Conservation (phyloP, 1,139 yeast genomes). For the Trichomonascaceae sp. region DNA sequence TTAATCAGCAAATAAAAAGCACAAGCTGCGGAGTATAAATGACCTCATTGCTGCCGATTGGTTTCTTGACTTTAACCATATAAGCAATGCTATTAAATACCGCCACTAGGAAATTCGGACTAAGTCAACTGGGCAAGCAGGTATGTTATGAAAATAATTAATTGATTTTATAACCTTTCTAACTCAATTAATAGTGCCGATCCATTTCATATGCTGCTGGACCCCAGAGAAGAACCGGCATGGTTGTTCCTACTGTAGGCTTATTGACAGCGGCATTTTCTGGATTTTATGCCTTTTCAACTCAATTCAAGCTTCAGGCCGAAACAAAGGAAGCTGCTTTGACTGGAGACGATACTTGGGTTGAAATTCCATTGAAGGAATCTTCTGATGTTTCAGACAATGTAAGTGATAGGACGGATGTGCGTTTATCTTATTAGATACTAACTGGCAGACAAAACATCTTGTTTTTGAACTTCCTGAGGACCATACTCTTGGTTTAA, state of each 20-base stretch:
- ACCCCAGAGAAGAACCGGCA: conserved; percentile 6
- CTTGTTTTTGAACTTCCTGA: conserved; percentile 68
- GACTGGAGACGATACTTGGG: conserved; percentile 62
- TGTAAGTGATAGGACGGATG: conserved; percentile 13
- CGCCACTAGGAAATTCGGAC: background rate
- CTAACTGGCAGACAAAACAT: conserved; percentile 39
- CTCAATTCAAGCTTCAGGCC: conserved; percentile 23
- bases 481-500: conserved; percentile 71
- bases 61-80: background rate
- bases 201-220: background rate
- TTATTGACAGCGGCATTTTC: conserved; percentile 28
- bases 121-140: background rate
- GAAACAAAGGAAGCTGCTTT: conserved; percentile 42
- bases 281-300: conserved; percentile 22
- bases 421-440: background rate
- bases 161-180: background rate
- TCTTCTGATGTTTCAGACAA: conserved; percentile 48
- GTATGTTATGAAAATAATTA: background rate
- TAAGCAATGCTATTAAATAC: background rate
- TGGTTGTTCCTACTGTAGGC: conserved; percentile 23
- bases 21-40: background rate
- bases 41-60: background rate
- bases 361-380: conserved; percentile 66
- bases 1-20: background rate
- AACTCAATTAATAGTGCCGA: background rate